These are phyloP conservation scores for Cupressus sempervirens DNA, from an alignment of 75 land plant species.

Conservation along the genomic window DNA sequence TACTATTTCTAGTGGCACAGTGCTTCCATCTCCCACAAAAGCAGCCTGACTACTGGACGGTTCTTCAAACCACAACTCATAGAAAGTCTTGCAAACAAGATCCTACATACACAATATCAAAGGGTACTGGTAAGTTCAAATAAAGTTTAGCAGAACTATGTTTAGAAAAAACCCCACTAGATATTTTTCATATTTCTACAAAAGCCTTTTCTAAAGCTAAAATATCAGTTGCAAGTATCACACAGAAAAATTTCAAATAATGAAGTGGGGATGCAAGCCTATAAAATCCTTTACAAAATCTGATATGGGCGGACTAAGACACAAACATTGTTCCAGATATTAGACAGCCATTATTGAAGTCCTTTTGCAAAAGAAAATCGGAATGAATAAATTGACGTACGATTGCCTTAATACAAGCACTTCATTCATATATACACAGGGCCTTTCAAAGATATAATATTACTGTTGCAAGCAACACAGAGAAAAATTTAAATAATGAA, in stretches of 20 bases:
- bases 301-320: not conserved
- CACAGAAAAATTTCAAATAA: not conserved
- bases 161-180: not conserved
- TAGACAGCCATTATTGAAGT: no score
- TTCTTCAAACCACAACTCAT: conserved; percentile 98
- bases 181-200: not conserved
- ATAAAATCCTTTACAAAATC: not conserved
- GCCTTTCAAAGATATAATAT: not conserved
- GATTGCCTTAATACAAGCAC: not conserved
- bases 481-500: not conserved
- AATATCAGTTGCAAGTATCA: not conserved
- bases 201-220: not conserved
- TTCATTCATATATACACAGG: not conserved
- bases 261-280: not conserved
- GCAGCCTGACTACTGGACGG: conserved; percentile 45
- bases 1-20: conserved; percentile 74
- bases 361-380: not conserved
- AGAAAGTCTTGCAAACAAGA: conserved; percentile 96
- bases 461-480: not conserved
- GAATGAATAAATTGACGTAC: not conserved
- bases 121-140: no score
- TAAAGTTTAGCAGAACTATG: not conserved
- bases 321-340: not conserved
- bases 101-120: conserved; percentile 51
- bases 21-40: conserved; percentile 65